Conservation (phyloP, 2,329 filamentous ascomycete genomes). For the Xylaria multiplex region DNA sequence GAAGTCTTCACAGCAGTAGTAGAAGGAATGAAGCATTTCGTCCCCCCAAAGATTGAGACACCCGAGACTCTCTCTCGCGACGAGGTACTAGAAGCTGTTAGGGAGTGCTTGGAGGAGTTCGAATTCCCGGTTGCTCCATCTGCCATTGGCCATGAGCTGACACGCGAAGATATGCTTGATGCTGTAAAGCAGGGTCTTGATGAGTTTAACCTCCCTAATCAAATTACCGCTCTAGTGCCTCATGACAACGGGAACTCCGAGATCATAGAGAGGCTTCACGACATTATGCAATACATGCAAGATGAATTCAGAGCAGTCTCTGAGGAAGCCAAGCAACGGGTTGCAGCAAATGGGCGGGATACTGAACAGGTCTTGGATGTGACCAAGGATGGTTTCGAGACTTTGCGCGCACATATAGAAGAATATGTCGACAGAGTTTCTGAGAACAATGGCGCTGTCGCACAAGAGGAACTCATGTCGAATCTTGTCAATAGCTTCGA, state of each 20-base stretch:
- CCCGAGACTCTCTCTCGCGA: constrained; percentile 78
- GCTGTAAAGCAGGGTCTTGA: constrained; percentile 70
- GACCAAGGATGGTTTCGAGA: constrained; percentile 82
- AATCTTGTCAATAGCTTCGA: constrained; percentile 73
- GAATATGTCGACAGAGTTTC: constrained; percentile 78
- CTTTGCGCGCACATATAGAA: constrained; percentile 82
- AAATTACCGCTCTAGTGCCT: constrained; percentile 54
- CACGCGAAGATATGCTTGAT: constrained; percentile 70
- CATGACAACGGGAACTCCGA: constrained; percentile 58
- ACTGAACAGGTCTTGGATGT: constrained; percentile 90
- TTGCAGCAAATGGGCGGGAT: constrained; percentile 79
- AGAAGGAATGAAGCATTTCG: constrained; percentile 85
- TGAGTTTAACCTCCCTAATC: constrained; percentile 50
- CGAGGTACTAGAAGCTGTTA: constrained; percentile 84
- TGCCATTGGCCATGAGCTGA: constrained; percentile 63
- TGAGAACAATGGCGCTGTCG: constrained; percentile 62
- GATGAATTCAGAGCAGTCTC: constrained; percentile 69
- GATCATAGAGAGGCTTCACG: constrained; percentile 66
- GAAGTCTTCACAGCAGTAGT: constrained; percentile 87
- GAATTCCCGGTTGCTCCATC: constrained; percentile 75
- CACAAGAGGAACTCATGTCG: constrained; percentile 82
- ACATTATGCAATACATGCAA: constrained; percentile 71
- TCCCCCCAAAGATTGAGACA: constrained; percentile 75
- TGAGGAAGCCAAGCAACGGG: constrained; percentile 78
- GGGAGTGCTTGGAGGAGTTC: constrained; percentile 86